Percentiles rank a stretch among this genome's conserved stretches.
Evolutionary conservation across 768 basidiomycete species (phyloP).

Genomic region (Hirschioporus abietinus): DNA sequence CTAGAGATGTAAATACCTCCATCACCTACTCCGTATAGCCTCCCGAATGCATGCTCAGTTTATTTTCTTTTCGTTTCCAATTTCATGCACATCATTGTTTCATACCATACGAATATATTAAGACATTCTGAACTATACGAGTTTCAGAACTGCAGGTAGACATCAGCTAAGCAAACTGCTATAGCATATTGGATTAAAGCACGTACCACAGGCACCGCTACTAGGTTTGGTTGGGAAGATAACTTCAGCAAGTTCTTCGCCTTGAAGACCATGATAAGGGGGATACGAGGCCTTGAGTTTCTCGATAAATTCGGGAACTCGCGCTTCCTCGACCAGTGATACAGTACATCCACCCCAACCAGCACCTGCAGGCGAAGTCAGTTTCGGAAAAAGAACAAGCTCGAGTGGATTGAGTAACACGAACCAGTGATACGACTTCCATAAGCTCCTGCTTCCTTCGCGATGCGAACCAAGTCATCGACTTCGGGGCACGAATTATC

Average conservation of each 20-base stretch:
- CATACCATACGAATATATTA: background rate
- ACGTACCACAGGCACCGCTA: conserved; percentile 75
- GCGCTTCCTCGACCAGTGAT: conserved; percentile 63
- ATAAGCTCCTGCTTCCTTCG: conserved; percentile 65
- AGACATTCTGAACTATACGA: background rate
- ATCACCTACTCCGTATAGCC: background rate
- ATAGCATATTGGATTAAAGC: background rate
- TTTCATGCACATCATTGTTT: background rate
- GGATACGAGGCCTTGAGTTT: conserved; percentile 54
- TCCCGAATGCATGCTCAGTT: background rate
- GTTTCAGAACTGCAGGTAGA: background rate
- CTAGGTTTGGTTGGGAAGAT: conserved; percentile 85
- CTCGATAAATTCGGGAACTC: conserved; percentile 60
- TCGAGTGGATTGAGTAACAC: background rate
- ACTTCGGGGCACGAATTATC: conserved; percentile 81
- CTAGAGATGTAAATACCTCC: background rate
- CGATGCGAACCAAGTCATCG: conserved; percentile 60
- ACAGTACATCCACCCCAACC: conserved; percentile 93
- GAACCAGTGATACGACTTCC: conserved; percentile 81
- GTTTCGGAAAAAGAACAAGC: background rate
- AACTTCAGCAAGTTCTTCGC: conserved; percentile 53
- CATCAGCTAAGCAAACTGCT: background rate
- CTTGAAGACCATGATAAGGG: conserved; percentile 57
- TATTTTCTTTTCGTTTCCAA: background rate
- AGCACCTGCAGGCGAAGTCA: conserved; percentile 45